Conservation (phyloP, 169 alveolate species). For the Plasmodium malariae region DNA sequence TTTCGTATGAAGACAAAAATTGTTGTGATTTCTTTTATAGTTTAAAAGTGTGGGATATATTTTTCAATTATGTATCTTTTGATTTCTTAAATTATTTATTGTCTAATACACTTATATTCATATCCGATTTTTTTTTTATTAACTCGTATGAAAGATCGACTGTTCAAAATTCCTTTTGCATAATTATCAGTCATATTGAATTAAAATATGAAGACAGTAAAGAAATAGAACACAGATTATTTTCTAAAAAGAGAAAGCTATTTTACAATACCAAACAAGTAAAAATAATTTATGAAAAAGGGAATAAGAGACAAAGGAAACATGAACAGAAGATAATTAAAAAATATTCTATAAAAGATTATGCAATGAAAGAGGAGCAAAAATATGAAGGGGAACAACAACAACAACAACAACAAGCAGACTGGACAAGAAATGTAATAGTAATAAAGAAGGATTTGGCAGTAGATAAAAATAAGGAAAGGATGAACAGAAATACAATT, state of each 20-base stretch:
- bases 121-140: slow-evolving; percentile 58
- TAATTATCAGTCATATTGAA: slow-evolving; percentile 22
- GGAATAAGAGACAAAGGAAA: neutral
- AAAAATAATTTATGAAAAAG: slow-evolving; percentile 18
- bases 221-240: slow-evolving; percentile 11
- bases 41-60: slow-evolving; percentile 69
- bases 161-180: slow-evolving; percentile 32
- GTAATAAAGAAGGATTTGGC: too few species aligned
- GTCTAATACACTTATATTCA: slow-evolving; percentile 70
- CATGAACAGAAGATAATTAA: neutral
- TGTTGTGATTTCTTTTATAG: slow-evolving; percentile 74
- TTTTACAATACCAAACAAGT: slow-evolving; percentile 33
- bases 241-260: slow-evolving; percentile 41
- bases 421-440: too few species aligned
- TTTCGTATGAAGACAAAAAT: slow-evolving; percentile 67
- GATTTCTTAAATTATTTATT: slow-evolving; percentile 67
- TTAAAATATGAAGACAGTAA: slow-evolving; percentile 26
- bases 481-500: too few species aligned
- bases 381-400: neutral
- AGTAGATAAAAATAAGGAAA: too few species aligned
- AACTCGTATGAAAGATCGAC: neutral
- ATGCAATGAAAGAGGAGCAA: neutral
- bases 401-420: too few species aligned
- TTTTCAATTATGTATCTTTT: slow-evolving; percentile 63
- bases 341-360: neutral